phyloP scores from a whole-genome alignment of 1,139 yeast species.

The Nakaseomyces bracarensis region DNA sequence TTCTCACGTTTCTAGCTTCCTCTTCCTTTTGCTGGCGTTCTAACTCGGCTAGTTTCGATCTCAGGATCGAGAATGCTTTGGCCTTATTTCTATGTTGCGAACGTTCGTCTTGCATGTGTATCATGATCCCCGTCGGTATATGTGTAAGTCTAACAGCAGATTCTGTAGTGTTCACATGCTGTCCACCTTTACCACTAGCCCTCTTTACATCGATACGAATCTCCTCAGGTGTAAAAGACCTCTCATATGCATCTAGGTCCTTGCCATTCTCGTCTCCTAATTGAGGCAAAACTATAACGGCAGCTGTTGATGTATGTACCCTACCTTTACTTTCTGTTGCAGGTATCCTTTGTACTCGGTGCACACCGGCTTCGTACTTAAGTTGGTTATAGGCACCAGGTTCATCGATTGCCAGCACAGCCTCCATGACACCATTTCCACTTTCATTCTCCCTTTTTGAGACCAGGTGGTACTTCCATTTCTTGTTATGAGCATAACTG shows the following conservation, averaged over 20 bases:
- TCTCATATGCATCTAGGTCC: constrained; percentile 53
- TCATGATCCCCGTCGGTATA: constrained; percentile 82
- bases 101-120: constrained; percentile 87
- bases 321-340: constrained; percentile 90
- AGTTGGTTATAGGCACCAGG: constrained; percentile 69
- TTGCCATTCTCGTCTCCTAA: constrained; percentile 45
- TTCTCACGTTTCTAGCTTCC: constrained; percentile 59
- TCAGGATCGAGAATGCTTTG: constrained; percentile 76
- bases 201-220: constrained; percentile 91
- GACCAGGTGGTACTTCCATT: constrained; percentile 60
- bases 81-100: constrained; percentile 94
- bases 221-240: constrained; percentile 78
- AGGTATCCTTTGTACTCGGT: constrained; percentile 90
- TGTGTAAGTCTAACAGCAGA: constrained; percentile 93
- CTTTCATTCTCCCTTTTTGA: constrained; percentile 48
- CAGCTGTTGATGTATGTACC: constrained; percentile 92
- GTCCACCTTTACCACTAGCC: constrained; percentile 97
- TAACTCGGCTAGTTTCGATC: constrained; percentile 76
- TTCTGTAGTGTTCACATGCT: constrained; percentile 96
- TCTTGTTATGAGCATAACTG: constrained; percentile 53
- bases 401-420: constrained; percentile 62
- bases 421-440: constrained; percentile 68
- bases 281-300: constrained; percentile 88
- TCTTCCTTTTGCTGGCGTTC: constrained; percentile 61
- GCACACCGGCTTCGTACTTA: constrained; percentile 90